Evolutionary conservation across 805 yeast species (phyloP), one percentile per base, ranked within the genome.

Genomic region (Candida sithepensis): DNA sequence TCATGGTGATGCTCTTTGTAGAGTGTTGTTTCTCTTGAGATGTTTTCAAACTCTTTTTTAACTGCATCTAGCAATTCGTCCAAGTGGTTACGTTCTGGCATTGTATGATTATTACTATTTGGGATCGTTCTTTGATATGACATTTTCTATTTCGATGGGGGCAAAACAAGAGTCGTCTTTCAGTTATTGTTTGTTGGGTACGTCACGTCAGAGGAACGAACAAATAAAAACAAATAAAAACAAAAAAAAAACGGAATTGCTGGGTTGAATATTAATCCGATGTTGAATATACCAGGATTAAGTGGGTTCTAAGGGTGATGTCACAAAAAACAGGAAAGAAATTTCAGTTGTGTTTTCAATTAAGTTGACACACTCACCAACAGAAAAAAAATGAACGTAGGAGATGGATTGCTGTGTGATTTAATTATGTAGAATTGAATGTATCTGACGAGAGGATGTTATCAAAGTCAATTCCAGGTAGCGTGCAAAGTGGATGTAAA

Each of bases 1-100:
- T 91, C 97, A 66, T 90, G 96, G 71, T 90, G 92, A 66, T 90
- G 96, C 66, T 88, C 81, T 60, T 92, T 81, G 69, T 83, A 88
- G 54, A 81, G 78, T 44, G 90, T 79, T 14, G 97, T 96, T 68
- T 92, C 97, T 61, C 81, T 82, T 53, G 87, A 78, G 43, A 91
- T 85, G 54, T 79, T 79, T 59, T 88, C 92, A 58, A 91, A 91
- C 73, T 92, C 99, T 64, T 84, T 88, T 69, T 89, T 88, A 63
- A 92, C 84, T 38, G 95, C 96, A 42, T 92, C 97, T 58, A 92
- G 74, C 53, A 92, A 78, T 69, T 92, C 98, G 62, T 82, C 69
- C 46, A 65, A 55, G 44, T 63, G 68, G 23, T 60, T 60, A 38
- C 65, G 56, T 34, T 61, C 64, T 39, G 59, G 58, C 54, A 58